Evolutionary conservation across 2,329 filamentous ascomycete species (phyloP), one percentile per base, ranked within the genome.

Genomic region (Pestalotiopsis fici): DNA sequence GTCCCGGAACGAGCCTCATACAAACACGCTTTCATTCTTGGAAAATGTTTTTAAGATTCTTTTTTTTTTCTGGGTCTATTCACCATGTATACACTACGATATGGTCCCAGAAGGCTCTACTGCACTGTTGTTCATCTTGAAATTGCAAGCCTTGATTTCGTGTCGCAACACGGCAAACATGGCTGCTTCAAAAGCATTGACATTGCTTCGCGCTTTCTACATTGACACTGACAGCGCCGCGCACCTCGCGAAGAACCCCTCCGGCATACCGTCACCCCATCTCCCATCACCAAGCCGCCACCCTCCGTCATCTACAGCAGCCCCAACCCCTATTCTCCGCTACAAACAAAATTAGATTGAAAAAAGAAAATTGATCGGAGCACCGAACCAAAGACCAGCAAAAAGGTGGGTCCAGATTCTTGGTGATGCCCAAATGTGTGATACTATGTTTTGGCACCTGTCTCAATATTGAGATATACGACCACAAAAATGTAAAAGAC

Each of bases 381-480:
- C 65, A 64, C 43, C 65, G 37, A 23, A 59, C 25, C 70, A 67
- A 35, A 63, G 59, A 74, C 75, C 78, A 75, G 74, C 74, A 78
- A 78, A 50, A 78, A 78, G 73, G 71, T 75, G 76, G 75, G 74
- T 73, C 66, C 50, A 66, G 64, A 73, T 71, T 75, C 69, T 74
- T 69, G 47, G 69, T 60, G 72, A 73, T 75, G 73, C 64, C 71
- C 68, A 70, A 68, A 70, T 31, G 43, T 50, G 43, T n/a, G 59
- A 66, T 68, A 66, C 25, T 68, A 61, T 66, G 27, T 54, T 50
- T 27, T 23, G 57, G 25, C n/a, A 27, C n/a, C 31, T 15, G 9
- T 27, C 28, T 37, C 57, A 35, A 37, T 5, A 18, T 13, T 60
- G 15, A 60, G 57, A 60, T 18, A 12, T 21, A 18, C 12, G 31